Base-by-base conservation (phyloP, 257 asterid species). In the Solanum neorickii region DNA sequence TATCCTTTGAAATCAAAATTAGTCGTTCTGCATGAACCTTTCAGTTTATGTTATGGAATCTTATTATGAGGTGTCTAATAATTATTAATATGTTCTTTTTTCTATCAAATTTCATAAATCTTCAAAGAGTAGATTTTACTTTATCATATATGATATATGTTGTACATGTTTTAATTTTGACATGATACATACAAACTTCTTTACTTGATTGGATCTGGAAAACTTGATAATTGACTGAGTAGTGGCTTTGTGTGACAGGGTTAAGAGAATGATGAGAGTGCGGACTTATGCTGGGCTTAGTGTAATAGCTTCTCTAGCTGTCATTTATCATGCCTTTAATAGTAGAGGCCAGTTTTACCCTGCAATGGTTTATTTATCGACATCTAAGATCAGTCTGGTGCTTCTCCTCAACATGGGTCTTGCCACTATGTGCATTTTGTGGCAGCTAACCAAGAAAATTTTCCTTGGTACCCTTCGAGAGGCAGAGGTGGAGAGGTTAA, bases 311-410 rank as follows among this genome's bases (percentile, higher is more conserved):
- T 89, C 97, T 41, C 89, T 93, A 83, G 92, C 98, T 86, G 96
- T 94, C 60, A 87, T 94, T 39, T 94, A 94, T 90, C 97, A 95
- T 89, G 98, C 98, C 78, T 97, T 97, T 86, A 89, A 87, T 86
- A 94, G 95, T 59, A 94, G 98, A 93, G 93, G 94, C 83, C 99
- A 97, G 88, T 97, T 97, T 91, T 97, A 97, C 93, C 99, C 99
- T 0, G 98, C 98, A 89, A 94, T 93, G 98, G 95, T 95, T 89
- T 90, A 97, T 91, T 86, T 97, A 44, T 97, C 99, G 1, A 95
- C 98, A 77, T 95, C 99, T 41, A 97, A 97, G 93, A 97, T 94
- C 92, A 92, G 98, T 87, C 90, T 94, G 94, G 98, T 93, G 87
- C 91, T 94, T 87, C 95, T 97, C 84, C 90, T 97, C 91, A 97